phyloP scores from a whole-genome alignment of 1,284 basidiomycete species.

The Cutaneotrichosporon arboriforme region DNA sequence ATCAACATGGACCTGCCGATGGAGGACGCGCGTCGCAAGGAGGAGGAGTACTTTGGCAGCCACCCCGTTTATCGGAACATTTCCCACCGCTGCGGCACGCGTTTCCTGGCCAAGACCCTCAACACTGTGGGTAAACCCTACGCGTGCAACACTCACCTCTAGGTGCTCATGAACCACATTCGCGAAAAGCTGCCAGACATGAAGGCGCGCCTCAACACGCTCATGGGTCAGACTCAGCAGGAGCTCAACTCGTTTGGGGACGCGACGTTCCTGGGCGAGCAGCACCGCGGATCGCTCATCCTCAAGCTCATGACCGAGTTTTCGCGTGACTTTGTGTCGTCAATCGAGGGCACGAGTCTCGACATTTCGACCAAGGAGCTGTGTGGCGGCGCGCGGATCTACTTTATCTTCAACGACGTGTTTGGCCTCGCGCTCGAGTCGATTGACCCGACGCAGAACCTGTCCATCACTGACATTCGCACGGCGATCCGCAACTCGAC shows the following conservation, averaged over 20 bases:
- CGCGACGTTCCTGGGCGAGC: slow-evolving; percentile 84
- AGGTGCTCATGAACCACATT: slow-evolving; percentile 97
- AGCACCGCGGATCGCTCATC: slow-evolving; percentile 77
- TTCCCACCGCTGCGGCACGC: slow-evolving; percentile 93
- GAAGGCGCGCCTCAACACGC: slow-evolving; percentile 95
- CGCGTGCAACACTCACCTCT: neutral
- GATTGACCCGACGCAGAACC: slow-evolving; percentile 85
- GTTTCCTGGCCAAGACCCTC: slow-evolving; percentile 86
- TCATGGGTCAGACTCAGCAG: slow-evolving; percentile 99
- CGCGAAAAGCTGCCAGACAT: slow-evolving; percentile 98
- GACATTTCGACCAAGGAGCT: slow-evolving; percentile 98
- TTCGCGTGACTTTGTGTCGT: slow-evolving; percentile 92
- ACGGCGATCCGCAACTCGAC: slow-evolving; percentile 98
- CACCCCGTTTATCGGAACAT: slow-evolving; percentile 94
- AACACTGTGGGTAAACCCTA: slow-evolving; percentile 65
- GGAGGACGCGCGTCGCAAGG: slow-evolving; percentile 74
- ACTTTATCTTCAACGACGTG: slow-evolving; percentile 99
- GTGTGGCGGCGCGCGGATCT: slow-evolving; percentile 94
- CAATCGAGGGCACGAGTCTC: slow-evolving; percentile 95
- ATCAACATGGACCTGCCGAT: slow-evolving; percentile 87
- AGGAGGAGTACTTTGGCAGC: slow-evolving; percentile 84
- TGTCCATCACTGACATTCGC: slow-evolving; percentile 91
- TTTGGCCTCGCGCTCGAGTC: slow-evolving; percentile 87
- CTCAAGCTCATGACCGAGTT: slow-evolving; percentile 99
- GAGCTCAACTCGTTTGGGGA: slow-evolving; percentile 96